A percentile compares a stretch with the other conserved stretches of the same genome.
Evolutionary conservation across 2,329 filamentous ascomycete genomes (phyloP).

Genomic region (Alternaria hordeiaustralica): DNA sequence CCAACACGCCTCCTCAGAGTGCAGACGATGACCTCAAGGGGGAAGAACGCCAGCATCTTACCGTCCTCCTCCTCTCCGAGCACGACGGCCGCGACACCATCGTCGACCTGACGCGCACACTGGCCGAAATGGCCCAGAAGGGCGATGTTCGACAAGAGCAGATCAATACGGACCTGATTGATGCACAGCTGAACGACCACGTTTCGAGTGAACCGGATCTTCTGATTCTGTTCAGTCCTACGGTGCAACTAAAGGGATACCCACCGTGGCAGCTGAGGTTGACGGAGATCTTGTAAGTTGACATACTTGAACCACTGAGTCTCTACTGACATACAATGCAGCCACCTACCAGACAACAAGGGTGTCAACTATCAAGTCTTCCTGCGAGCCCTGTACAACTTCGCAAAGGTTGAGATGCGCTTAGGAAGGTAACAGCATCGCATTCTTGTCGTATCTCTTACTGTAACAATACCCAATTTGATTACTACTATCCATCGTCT

Average conservation of each 20-base stretch:
- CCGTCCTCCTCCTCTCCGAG: slow-evolving; percentile 80
- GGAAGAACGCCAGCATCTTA: slow-evolving; percentile 53
- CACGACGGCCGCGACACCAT: slow-evolving; percentile 92
- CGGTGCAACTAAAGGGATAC: slow-evolving; percentile 85
- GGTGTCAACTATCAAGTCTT: slow-evolving; percentile 95
- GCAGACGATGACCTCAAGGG: slow-evolving; percentile 41
- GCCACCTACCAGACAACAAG: slow-evolving; percentile 71
- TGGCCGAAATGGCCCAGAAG: slow-evolving; percentile 93
- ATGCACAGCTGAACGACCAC: slow-evolving; percentile 79
- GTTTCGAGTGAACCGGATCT: slow-evolving; percentile 91
- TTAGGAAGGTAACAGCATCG: slow-evolving; percentile 64
- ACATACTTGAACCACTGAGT: background rate
- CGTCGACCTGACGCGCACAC: slow-evolving; percentile 91
- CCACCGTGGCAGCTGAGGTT: slow-evolving; percentile 95
- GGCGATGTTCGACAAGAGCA: slow-evolving; percentile 81
- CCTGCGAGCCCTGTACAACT: slow-evolving; percentile 81
- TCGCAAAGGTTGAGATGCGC: slow-evolving; percentile 85
- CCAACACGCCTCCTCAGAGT: slow-evolving; percentile 49
- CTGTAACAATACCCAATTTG: slow-evolving; percentile 23
- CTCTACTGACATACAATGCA: slow-evolving; percentile 24
- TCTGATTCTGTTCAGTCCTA: slow-evolving; percentile 83
- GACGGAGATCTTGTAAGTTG: slow-evolving; percentile 84
- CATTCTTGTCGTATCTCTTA: slow-evolving; percentile 6
- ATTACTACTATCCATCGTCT: background rate
- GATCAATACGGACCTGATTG: slow-evolving; percentile 84